Conservation (phyloP, 768 basidiomycete genomes). For the Pholiota microspora region DNA sequence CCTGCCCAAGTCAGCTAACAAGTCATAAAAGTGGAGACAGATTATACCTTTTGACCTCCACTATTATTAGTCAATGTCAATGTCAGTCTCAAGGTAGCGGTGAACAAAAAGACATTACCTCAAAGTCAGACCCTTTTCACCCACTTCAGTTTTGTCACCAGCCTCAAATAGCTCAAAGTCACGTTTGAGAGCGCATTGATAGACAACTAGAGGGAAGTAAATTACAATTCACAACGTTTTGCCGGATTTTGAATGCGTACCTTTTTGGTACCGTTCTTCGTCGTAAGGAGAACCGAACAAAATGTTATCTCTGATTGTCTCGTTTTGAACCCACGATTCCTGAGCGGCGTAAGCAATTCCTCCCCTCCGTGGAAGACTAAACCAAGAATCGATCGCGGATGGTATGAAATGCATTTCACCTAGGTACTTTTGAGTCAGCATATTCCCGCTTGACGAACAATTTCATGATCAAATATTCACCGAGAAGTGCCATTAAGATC, state of each 20-base stretch:
- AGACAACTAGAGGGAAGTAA: conserved; percentile 61
- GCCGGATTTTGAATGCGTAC: conserved; percentile 4
- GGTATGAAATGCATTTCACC: conserved; percentile 67
- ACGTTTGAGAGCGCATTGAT: conserved; percentile 71
- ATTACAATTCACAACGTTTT: background rate
- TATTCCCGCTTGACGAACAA: too few relatives aligned
- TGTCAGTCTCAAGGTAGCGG: background rate
- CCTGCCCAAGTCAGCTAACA: conserved; percentile 25
- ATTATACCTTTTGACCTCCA: conserved; percentile 42
- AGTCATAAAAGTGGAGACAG: background rate
- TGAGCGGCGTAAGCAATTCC: conserved; percentile 80
- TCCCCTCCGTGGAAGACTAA: conserved; percentile 57
- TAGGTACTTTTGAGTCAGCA: too few relatives aligned
- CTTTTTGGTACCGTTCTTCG: conserved; percentile 69
- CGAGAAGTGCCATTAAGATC: conserved; percentile 59
- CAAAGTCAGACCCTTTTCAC: conserved; percentile 64
- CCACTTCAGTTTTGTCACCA: conserved; percentile 68
- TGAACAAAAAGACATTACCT: conserved; percentile 17
- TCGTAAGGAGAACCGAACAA: conserved; percentile 75
- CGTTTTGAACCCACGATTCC: conserved; percentile 81
- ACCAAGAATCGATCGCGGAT: conserved; percentile 52
- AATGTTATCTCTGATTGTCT: conserved; percentile 76
- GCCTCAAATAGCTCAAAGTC: conserved; percentile 70
- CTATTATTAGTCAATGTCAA: conserved; percentile 20
- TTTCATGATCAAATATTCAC: too few relatives aligned